Percentiles rank a stretch among this genome's conserved stretches.
These are phyloP conservation scores for Solanum pennellii DNA, from an alignment of 257 asterid species.

Conservation along the genomic window DNA sequence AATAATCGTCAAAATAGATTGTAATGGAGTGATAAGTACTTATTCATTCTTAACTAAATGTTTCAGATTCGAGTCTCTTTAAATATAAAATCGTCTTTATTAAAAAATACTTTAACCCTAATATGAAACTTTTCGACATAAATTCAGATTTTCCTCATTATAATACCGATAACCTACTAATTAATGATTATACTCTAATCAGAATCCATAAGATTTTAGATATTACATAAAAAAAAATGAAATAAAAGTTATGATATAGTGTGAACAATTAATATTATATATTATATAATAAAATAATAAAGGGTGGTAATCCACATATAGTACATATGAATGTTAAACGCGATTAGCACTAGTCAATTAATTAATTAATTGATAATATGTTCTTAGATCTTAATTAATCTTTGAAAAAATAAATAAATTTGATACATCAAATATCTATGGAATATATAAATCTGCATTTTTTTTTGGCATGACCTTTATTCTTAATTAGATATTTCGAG, in stretches of 20 bases:
- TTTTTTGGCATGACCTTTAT: too few species aligned
- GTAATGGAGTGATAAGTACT: fast-evolving
- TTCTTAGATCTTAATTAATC: not conserved
- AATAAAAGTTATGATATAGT: not conserved
- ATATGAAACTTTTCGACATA: too few species aligned
- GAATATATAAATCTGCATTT: not conserved
- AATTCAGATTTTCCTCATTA: too few species aligned
- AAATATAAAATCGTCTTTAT: too few species aligned
- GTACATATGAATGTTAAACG: not conserved
- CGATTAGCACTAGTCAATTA: not conserved
- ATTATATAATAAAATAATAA: not conserved
- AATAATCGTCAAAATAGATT: too few species aligned
- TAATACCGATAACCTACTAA: not conserved
- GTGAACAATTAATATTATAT: not conserved
- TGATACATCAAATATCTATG: not conserved
- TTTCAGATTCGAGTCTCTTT: not conserved
- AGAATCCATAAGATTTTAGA: not conserved
- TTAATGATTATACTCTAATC: not conserved
- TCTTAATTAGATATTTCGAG: too few species aligned
- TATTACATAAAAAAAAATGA: not conserved
- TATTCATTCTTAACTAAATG: too few species aligned
- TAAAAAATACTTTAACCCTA: too few species aligned
- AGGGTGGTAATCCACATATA: not conserved
- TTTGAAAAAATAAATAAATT: not conserved
- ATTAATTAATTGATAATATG: not conserved